Conservation (phyloP, 176 grass and related monocot species). For the Bolboschoenus planiculmis region DNA sequence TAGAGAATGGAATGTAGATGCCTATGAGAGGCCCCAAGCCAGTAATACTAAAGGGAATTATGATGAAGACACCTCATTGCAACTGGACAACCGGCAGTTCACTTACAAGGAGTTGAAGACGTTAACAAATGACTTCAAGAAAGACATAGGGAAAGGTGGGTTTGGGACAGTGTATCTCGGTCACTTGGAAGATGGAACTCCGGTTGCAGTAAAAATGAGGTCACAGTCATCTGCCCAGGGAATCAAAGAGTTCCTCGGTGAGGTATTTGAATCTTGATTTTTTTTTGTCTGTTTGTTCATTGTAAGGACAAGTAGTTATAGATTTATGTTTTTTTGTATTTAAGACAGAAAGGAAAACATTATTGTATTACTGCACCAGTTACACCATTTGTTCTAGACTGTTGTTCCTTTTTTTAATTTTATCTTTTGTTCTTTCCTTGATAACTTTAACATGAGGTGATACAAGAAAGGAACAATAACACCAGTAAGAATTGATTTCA, state of each 20-base stretch:
- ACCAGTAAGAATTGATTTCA: neutral
- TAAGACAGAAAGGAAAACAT: neutral
- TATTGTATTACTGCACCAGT: neutral
- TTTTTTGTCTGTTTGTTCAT: neutral
- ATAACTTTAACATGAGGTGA: neutral
- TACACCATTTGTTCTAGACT: neutral
- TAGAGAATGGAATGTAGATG: neutral
- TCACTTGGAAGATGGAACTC: conserved; percentile 43
- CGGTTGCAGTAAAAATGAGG: conserved; percentile 48
- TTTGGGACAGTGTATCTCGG: conserved; percentile 54
- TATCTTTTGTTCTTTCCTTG: neutral
- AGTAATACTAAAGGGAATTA: neutral
- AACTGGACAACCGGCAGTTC: conserved; percentile 41
- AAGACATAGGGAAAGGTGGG: conserved; percentile 36
- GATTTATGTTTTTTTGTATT: neutral
- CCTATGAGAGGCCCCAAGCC: conserved; percentile 22
- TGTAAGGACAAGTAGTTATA: neutral
- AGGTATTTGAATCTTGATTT: conserved; percentile 30
- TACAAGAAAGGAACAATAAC: neutral
- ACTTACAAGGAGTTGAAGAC: conserved; percentile 41
- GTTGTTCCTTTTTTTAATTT: neutral
- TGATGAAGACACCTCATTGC: conserved; percentile 20
- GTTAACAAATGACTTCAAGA: conserved; percentile 42
- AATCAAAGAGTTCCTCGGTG: conserved; percentile 47
- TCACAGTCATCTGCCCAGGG: conserved; percentile 42